These are phyloP conservation scores for Boletus huronensis DNA, from an alignment of 768 basidiomycete species.

Conservation along the genomic window DNA sequence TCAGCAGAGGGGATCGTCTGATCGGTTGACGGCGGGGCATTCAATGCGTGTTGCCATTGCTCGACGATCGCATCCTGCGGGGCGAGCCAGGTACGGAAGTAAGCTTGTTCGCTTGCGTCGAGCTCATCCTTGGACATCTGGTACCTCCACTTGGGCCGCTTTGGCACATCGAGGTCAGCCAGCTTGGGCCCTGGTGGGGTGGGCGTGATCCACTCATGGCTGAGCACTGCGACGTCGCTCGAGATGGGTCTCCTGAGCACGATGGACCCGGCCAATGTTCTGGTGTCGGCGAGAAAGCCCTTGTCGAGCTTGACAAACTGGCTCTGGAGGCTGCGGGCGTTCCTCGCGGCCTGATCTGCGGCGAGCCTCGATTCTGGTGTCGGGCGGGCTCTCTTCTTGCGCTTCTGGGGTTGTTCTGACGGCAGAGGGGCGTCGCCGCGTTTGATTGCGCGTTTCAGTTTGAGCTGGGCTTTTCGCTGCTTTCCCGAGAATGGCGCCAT, in stretches of 20 bases:
- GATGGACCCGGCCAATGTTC: conserved; percentile 49
- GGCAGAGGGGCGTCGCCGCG: conserved; percentile 60
- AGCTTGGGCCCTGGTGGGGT: background rate
- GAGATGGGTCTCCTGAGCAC: conserved; percentile 57
- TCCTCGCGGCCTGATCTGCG: conserved; percentile 36
- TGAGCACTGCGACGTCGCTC: conserved; percentile 36
- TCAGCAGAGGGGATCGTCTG: conserved; percentile 1
- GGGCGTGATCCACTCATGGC: conserved; percentile 7
- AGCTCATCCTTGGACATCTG: conserved; percentile 87
- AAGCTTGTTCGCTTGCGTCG: conserved; percentile 83
- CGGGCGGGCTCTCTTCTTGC: conserved; percentile 2
- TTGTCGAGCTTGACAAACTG: conserved; percentile 62
- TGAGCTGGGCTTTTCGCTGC: conserved; percentile 67
- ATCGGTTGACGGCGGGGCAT: conserved; percentile 1
- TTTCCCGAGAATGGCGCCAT: conserved; percentile 46
- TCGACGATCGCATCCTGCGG: conserved; percentile 57
- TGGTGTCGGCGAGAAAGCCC: conserved; percentile 59
- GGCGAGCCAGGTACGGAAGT: conserved; percentile 75
- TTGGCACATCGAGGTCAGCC: conserved; percentile 38
- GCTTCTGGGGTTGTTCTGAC: conserved; percentile 19
- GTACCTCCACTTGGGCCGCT: conserved; percentile 82
- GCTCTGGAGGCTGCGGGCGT: conserved; percentile 59
- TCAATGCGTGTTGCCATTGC: conserved; percentile 43
- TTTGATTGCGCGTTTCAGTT: conserved; percentile 81
- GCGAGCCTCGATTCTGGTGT: conserved; percentile 4